Percentiles rank a stretch among this genome's conserved stretches.
Conservation (phyloP, 2,329 filamentous ascomycete genomes). For the Passalora sequoiae region DNA sequence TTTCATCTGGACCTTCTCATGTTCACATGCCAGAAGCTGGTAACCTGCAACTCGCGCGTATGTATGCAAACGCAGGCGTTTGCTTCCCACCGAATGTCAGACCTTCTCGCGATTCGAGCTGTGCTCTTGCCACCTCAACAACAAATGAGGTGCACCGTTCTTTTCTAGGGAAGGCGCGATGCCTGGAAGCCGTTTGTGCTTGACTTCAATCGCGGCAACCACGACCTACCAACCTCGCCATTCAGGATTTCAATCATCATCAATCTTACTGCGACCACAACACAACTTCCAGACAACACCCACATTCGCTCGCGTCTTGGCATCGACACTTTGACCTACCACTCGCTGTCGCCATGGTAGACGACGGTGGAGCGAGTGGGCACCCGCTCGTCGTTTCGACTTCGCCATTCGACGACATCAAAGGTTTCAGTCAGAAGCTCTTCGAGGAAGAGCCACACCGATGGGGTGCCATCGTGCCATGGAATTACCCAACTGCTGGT, state of each 20-base stretch:
- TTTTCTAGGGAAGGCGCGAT: no score
- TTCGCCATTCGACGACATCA: constrained; percentile 28
- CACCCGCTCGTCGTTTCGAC: constrained; percentile 29
- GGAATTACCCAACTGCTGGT: constrained; percentile 30
- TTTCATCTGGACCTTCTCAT: no score
- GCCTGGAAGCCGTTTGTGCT: not conserved
- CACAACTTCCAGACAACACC: not conserved
- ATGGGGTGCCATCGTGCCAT: constrained; percentile 30
- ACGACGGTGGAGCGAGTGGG: constrained; percentile 1
- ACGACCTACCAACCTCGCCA: not conserved
- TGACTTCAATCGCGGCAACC: not conserved
- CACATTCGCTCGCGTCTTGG: not conserved
- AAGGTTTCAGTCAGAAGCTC: constrained; percentile 27
- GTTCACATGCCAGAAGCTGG: no score
- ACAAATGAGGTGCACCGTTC: not conserved
- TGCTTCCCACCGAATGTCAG: no score
- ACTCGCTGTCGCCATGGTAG: constrained; percentile 13
- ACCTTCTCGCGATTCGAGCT: no score
- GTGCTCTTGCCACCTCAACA: no score
- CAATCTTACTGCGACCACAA: not conserved
- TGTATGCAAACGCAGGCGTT: no score
- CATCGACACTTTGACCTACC: not conserved
- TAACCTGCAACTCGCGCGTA: no score
- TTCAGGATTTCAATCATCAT: not conserved
- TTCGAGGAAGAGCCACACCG: constrained; percentile 23